Evolutionary conservation across 139 green algal genomes (phyloP), one percentile per base, ranked within the genome.

Genomic region (Asterochloris sp.): DNA sequence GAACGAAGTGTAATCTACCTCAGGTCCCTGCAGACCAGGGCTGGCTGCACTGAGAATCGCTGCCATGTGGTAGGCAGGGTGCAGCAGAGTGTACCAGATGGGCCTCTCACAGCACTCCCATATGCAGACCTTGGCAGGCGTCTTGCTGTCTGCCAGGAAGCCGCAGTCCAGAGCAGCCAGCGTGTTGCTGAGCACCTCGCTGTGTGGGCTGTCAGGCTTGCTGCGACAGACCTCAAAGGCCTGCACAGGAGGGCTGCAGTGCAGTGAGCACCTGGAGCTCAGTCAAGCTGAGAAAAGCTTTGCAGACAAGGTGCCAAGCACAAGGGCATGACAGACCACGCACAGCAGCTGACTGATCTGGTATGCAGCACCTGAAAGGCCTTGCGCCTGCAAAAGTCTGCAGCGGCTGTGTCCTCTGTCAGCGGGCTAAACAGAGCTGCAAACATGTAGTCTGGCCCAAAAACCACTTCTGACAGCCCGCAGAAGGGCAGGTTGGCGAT

Each of bases 401-500:
- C 76, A 60, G 76, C 76, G 28, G 76, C 76, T 23, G 69, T 80
- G 60, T 80, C 68, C 12, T 67, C 60, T 23, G 38, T 38, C 11
- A 62, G 17, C n/a, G 60, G 67, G 67, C 68, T 62, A 12, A 80
- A 80, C 21, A 80, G 68, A n/a, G 76, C 60, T 24, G 68, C 13
- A 21, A 80, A 80, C 13, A 80, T 80, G 60, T 62, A 69, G 76
- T n/a, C 47, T 26, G 67, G 12, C 21, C 21, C 47, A 28, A 69
- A 27, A 26, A 80, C 60, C 9, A 80, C 61, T 14, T n/a, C 54
- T 47, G 76, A 80, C n/a, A 69, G 68, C 76, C 68, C 60, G 21
- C 67, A 13, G 47, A 60, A 69, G 28, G 76, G 76, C 76, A 80
- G 61, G n/a, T 23, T 80, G 60, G 76, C 76, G 24, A 80, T 27